These are phyloP conservation scores for Trifolium subterraneum DNA, from an alignment of 306 rosid species.

Conservation along the genomic window DNA sequence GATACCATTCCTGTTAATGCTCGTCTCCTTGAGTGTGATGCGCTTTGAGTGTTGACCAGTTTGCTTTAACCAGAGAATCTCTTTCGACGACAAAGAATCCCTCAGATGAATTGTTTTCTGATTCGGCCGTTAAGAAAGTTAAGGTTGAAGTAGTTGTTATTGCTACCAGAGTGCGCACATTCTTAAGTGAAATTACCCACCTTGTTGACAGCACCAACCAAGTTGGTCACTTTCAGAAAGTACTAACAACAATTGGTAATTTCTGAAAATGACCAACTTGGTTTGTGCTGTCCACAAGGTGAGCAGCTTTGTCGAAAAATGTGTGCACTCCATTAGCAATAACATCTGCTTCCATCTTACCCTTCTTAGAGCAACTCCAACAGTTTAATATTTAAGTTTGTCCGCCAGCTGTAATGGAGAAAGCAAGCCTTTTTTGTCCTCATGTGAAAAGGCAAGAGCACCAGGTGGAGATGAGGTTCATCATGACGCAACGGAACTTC, in stretches of 20 bases:
- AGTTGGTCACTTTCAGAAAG: slow-evolving; percentile 99
- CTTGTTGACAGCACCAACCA: slow-evolving; percentile 96
- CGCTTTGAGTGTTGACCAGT: slow-evolving; percentile 95
- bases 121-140: slow-evolving; percentile 95
- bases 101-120: slow-evolving; percentile 93
- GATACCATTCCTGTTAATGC: slow-evolving; percentile 98
- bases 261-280: slow-evolving; percentile 99
- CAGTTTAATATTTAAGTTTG: too few species aligned
- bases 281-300: slow-evolving; percentile 94
- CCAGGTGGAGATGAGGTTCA: too few species aligned
- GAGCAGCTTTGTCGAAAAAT: slow-evolving; percentile 96
- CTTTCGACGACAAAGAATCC: slow-evolving; percentile 91
- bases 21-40: slow-evolving; percentile 98
- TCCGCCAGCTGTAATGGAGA: too few species aligned
- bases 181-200: slow-evolving; percentile 96
- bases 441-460: too few species aligned
- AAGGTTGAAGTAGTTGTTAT: slow-evolving; percentile 97
- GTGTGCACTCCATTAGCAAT: slow-evolving; percentile 99
- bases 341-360: slow-evolving; percentile 95
- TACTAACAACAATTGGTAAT: slow-evolving; percentile 94
- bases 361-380: too few species aligned
- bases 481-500: too few species aligned
- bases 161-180: slow-evolving; percentile 99
- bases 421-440: too few species aligned
- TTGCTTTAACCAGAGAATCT: slow-evolving; percentile 96